Conservation (phyloP, 192 early-diverging fungal genomes). For the Coemansia brasiliensis region DNA sequence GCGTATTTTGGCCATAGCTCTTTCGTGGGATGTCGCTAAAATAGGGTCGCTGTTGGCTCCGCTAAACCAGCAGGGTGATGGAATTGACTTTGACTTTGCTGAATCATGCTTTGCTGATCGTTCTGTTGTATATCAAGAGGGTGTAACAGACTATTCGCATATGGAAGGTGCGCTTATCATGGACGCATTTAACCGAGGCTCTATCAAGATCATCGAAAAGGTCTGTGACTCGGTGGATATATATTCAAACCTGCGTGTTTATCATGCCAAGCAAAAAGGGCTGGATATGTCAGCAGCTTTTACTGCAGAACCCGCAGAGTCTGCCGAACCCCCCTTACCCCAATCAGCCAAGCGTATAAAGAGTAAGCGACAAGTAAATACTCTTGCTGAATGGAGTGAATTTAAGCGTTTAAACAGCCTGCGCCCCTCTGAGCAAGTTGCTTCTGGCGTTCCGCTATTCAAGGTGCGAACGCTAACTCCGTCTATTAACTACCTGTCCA, state of each 20-base stretch:
- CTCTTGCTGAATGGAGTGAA: constrained; percentile 24
- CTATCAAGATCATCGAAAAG: constrained; percentile 27
- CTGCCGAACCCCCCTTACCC: background rate
- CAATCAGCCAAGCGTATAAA: constrained; percentile 1
- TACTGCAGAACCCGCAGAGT: background rate
- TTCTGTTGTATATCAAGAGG: constrained; percentile 1
- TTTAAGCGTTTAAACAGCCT: constrained; percentile 24
- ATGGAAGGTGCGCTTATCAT: constrained; percentile 20
- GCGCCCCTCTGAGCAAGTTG: constrained; percentile 12
- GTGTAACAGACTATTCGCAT: background rate
- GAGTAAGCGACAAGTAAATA: background rate
- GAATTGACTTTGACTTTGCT: constrained; percentile 34
- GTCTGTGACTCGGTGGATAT: constrained; percentile 31
- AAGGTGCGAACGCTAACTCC: constrained; percentile 11
- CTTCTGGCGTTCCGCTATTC: constrained; percentile 34
- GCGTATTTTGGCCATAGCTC: constrained; percentile 52
- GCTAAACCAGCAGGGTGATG: constrained; percentile 18
- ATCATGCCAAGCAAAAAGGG: constrained; percentile 14
- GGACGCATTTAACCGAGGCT: constrained; percentile 43
- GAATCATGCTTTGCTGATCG: constrained; percentile 23
- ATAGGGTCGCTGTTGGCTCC: constrained; percentile 63
- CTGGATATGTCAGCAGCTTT: background rate
- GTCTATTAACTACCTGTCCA: constrained; percentile 30
- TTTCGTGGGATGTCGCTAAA: constrained; percentile 53
- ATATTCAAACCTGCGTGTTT: constrained; percentile 27